Conservation (phyloP, 1,139 yeast species). For the Suhomyces kunorum region DNA sequence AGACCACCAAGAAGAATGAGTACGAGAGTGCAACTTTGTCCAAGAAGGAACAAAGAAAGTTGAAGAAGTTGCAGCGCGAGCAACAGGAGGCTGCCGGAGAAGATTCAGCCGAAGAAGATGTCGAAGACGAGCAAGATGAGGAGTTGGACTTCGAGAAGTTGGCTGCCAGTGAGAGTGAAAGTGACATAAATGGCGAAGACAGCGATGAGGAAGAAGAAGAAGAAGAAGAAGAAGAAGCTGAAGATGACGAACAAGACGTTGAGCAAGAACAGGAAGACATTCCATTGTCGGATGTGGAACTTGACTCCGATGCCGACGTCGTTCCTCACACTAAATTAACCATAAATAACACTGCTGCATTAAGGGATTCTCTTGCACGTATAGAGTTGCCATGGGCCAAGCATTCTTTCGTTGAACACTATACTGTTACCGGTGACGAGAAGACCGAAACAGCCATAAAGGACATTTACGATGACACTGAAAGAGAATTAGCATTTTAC, state of each 20-base stretch:
- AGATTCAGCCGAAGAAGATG: slow-evolving; percentile 33
- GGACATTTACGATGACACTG: slow-evolving; percentile 94
- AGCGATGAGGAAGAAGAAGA: slow-evolving; percentile 48
- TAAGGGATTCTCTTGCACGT: slow-evolving; percentile 66
- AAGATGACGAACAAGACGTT: slow-evolving; percentile 42
- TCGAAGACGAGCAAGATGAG: slow-evolving; percentile 34
- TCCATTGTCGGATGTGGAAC: slow-evolving; percentile 75
- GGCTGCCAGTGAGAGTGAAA: slow-evolving; percentile 53
- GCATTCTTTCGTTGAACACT: slow-evolving; percentile 81
- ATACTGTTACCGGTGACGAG: slow-evolving; percentile 62
- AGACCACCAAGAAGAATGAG: slow-evolving; percentile 24
- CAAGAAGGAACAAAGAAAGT: slow-evolving; percentile 63
- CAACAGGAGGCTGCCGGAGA: slow-evolving; percentile 24
- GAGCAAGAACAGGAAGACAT: slow-evolving; percentile 59
- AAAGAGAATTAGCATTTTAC: slow-evolving; percentile 62
- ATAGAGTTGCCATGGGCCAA: slow-evolving; percentile 70
- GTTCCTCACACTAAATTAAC: slow-evolving; percentile 90
- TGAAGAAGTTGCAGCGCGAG: slow-evolving; percentile 48
- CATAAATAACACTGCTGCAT: slow-evolving; percentile 68
- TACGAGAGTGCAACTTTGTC: slow-evolving; percentile 52
- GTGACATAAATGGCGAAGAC: slow-evolving; percentile 41
- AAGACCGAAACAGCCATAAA: slow-evolving; percentile 67
- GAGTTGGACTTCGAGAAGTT: slow-evolving; percentile 55
- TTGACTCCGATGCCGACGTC: slow-evolving; percentile 83
- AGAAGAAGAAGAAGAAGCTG: slow-evolving; percentile 46